Conservation (phyloP, 192 early-diverging fungal species). For the Phycomyces blakesleeanus region DNA sequence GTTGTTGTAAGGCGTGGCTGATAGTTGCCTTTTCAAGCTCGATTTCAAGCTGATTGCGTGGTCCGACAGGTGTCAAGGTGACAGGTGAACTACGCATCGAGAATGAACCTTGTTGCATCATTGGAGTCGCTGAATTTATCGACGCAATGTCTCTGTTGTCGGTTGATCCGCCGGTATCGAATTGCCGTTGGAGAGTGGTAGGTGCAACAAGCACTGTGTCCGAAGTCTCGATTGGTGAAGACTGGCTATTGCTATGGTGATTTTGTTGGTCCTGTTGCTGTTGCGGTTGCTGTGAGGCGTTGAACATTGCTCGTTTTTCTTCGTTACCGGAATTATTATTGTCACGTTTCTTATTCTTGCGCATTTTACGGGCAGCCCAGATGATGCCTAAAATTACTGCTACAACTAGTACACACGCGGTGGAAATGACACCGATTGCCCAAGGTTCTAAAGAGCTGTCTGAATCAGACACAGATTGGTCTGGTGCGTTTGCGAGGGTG, state of each 20-base stretch:
- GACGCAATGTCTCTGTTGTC: constrained; percentile 4
- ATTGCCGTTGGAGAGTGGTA: background rate
- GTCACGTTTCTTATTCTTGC: constrained; percentile 2
- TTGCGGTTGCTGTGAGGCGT: background rate
- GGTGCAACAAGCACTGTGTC: background rate
- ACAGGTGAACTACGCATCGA: background rate
- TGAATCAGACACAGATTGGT: background rate
- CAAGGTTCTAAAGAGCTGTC: constrained; percentile 13
- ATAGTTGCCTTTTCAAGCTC: background rate
- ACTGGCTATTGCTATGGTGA: too few relatives aligned
- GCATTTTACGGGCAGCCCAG: constrained; percentile 11
- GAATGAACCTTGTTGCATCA: background rate
- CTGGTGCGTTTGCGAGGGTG: background rate
- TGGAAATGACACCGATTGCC: constrained; percentile 36
- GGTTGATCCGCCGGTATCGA: background rate
- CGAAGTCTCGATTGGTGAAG: constrained; percentile 9
- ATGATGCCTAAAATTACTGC: constrained; percentile 11
- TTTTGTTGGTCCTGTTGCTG: constrained; percentile 8
- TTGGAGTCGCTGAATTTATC: constrained; percentile 27
- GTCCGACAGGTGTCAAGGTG: background rate
- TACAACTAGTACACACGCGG: constrained; percentile 17
- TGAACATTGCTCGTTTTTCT: background rate
- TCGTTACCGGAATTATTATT: too few relatives aligned
- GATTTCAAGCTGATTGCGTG: background rate
- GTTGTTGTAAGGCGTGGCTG: background rate